Conservation (phyloP, 192 early-diverging fungal genomes). For the Coemansia asiatica region DNA sequence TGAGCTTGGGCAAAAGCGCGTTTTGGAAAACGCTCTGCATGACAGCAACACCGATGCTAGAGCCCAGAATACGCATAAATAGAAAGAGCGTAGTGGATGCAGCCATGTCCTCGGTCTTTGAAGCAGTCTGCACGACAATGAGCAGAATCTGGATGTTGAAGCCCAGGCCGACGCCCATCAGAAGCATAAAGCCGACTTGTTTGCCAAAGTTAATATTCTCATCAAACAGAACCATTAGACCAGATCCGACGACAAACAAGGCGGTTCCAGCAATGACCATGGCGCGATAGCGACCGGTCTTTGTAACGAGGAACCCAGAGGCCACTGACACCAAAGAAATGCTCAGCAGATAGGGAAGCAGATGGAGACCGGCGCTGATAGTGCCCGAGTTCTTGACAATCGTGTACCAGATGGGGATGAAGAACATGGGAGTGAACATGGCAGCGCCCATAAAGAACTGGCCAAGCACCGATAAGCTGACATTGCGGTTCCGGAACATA, state of each 20-base stretch:
- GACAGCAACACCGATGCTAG: slow-evolving; percentile 61
- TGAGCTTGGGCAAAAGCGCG: slow-evolving; percentile 28
- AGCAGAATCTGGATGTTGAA: slow-evolving; percentile 62
- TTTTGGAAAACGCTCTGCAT: slow-evolving; percentile 60
- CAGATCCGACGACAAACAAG: slow-evolving; percentile 56
- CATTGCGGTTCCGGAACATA: slow-evolving; percentile 58
- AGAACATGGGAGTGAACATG: slow-evolving; percentile 63
- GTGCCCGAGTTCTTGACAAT: slow-evolving; percentile 58
- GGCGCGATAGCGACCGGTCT: slow-evolving; percentile 53
- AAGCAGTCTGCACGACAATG: slow-evolving; percentile 67
- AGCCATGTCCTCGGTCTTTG: slow-evolving; percentile 60
- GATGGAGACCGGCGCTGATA: slow-evolving; percentile 61
- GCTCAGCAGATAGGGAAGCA: slow-evolving; percentile 63
- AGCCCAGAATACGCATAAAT: slow-evolving; percentile 66
- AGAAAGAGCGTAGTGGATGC: slow-evolving; percentile 62
- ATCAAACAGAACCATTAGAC: slow-evolving; percentile 61
- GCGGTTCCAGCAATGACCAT: slow-evolving; percentile 60
- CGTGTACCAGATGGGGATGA: slow-evolving; percentile 65
- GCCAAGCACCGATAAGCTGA: slow-evolving; percentile 54
- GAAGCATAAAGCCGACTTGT: slow-evolving; percentile 58
- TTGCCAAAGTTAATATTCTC: slow-evolving; percentile 50
- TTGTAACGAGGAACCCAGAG: slow-evolving; percentile 55
- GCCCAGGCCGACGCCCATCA: slow-evolving; percentile 61
- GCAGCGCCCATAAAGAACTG: slow-evolving; percentile 60
- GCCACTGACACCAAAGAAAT: slow-evolving; percentile 59